These are phyloP conservation scores for Phaeomoniella chlamydospora DNA, from an alignment of 2,329 filamentous ascomycete genomes.

Conservation along the genomic window DNA sequence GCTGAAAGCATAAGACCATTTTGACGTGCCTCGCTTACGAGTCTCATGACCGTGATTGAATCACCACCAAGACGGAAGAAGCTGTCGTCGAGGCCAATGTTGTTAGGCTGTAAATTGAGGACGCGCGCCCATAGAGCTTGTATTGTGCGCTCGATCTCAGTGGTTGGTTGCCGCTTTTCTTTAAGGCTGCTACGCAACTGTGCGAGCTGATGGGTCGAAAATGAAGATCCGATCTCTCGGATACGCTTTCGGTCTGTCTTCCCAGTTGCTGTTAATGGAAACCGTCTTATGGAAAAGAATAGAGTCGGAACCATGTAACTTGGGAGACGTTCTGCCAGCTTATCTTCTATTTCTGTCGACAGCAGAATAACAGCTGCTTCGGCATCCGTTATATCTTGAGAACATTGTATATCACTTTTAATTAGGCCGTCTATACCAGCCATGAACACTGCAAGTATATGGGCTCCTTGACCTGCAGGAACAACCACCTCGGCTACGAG, in stretches of 20 bases:
- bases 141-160: neutral
- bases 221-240: constrained; percentile 17
- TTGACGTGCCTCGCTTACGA: constrained; percentile 23
- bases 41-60: constrained; percentile 25
- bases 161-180: no score
- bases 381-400: constrained; percentile 4
- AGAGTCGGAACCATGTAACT: constrained; percentile 25
- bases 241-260: constrained; percentile 30
- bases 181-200: no score
- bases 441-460: constrained; percentile 16
- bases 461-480: constrained; percentile 14
- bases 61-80: constrained; percentile 28
- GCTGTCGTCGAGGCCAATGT: constrained; percentile 21
- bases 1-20: constrained; percentile 25
- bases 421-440: constrained; percentile 8
- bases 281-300: constrained; percentile 25
- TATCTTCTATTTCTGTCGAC: constrained; percentile 3
- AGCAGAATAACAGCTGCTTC: constrained; percentile 6
- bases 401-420: constrained; percentile 5
- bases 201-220: constrained; percentile 6
- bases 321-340: constrained; percentile 9
- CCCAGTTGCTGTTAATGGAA: constrained; percentile 29
- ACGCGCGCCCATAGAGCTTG: constrained; percentile 8
- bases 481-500: constrained; percentile 35
- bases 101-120: neutral